Evolutionary conservation across 805 yeast species (phyloP).

Genomic region (Candida lessepsii): DNA sequence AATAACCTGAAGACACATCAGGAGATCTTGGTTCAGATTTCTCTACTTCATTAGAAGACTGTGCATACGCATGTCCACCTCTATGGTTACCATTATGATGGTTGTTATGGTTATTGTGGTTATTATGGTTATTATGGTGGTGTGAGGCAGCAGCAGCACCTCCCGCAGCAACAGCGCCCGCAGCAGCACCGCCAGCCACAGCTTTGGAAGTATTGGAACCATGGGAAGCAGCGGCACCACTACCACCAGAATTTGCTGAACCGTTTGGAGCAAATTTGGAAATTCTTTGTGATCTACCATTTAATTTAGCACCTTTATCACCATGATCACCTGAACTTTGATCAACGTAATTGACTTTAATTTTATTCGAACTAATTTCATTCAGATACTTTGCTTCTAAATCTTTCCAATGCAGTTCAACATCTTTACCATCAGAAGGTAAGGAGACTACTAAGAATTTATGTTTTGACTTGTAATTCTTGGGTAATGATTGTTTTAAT

Average conservation of each 20-base stretch:
- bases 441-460: slow-evolving; percentile 86
- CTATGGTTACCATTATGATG: neutral
- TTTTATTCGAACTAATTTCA: slow-evolving; percentile 58
- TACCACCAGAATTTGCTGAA: neutral
- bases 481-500: slow-evolving; percentile 65
- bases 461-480: slow-evolving; percentile 79
- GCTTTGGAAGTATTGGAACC: slow-evolving; percentile 10
- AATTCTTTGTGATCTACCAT: slow-evolving; percentile 17
- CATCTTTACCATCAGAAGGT: slow-evolving; percentile 67
- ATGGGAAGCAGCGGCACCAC: slow-evolving; percentile 8
- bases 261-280: slow-evolving; percentile 19
- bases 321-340: slow-evolving; percentile 7
- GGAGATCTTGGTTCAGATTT: slow-evolving; percentile 3
- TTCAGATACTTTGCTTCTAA: slow-evolving; percentile 59
- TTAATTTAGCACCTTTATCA: slow-evolving; percentile 12
- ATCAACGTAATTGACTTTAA: slow-evolving; percentile 54
- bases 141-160: slow-evolving; percentile 2
- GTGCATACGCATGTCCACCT: slow-evolving; percentile 7
- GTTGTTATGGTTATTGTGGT: no score
- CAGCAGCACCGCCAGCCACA: slow-evolving; percentile 8
- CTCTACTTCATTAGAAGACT: slow-evolving; percentile 3
- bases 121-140: neutral
- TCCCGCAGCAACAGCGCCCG: slow-evolving; percentile 12
- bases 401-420: slow-evolving; percentile 70
- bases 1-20: no score